Conservation (phyloP, 331 rosid genomes). For the Malus hybrid region DNA sequence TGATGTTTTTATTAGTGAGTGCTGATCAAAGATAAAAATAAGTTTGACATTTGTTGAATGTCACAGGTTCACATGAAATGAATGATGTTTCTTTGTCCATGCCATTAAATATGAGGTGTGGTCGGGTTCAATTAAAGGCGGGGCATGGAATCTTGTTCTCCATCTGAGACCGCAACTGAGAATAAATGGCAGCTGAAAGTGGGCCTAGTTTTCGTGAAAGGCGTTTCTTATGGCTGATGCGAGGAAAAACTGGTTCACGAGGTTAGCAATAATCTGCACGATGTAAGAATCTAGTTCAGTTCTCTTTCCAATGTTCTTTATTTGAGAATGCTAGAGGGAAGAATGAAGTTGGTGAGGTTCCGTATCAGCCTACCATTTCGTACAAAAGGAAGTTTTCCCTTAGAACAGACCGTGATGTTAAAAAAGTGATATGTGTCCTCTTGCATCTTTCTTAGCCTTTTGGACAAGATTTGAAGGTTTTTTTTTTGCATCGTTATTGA, state of each 20-base stretch:
- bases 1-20: background rate
- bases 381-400: background rate
- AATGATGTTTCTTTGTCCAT: background rate
- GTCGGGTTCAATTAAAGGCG: background rate
- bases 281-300: background rate
- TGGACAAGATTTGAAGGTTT: background rate
- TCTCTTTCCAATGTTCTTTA: background rate
- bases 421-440: background rate
- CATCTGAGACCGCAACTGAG: background rate
- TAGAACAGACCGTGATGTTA: background rate
- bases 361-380: background rate
- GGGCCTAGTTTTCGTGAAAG: background rate
- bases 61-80: background rate
- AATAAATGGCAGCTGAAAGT: background rate
- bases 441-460: background rate
- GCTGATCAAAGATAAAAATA: background rate
- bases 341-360: background rate
- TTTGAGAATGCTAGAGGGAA: background rate
- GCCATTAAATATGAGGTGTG: background rate
- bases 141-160: background rate
- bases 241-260: background rate
- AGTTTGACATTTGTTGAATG: background rate
- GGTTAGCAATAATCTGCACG: background rate
- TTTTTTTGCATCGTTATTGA: background rate
- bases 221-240: background rate